These are phyloP conservation scores for Globisporangium takayamanum DNA, from an alignment of 352 stramenopile species.

Conservation along the genomic window DNA sequence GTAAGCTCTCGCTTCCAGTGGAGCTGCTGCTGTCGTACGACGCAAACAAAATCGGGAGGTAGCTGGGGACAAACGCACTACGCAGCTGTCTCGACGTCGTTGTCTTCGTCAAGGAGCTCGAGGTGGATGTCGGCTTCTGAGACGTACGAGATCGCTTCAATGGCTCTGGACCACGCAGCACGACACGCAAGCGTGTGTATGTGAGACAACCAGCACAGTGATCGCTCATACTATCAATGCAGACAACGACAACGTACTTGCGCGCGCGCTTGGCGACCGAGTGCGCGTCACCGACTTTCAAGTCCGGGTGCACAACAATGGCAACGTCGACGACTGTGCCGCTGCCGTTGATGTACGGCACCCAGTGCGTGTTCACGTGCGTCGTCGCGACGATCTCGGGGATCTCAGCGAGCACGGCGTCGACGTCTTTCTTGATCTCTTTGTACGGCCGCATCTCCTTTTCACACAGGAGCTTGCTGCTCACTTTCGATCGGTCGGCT, in stretches of 20 bases:
- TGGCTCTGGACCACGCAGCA: constrained; percentile 32
- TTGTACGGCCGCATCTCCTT: constrained; percentile 67
- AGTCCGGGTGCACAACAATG: constrained; percentile 67
- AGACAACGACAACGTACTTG: constrained; percentile 29
- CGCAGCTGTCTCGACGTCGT: constrained; percentile 13
- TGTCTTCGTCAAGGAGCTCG: constrained; percentile 64
- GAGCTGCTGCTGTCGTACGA: background rate
- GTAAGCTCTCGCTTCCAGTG: background rate
- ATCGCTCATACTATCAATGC: background rate
- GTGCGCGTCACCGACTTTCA: constrained; percentile 70
- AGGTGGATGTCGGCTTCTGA: constrained; percentile 77
- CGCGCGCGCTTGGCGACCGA: constrained; percentile 63
- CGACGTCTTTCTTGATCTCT: constrained; percentile 70
- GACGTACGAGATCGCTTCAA: constrained; percentile 75
- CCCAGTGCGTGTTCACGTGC: constrained; percentile 81
- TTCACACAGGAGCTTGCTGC: constrained; percentile 28
- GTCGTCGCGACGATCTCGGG: constrained; percentile 65
- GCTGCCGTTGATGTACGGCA: constrained; percentile 48
- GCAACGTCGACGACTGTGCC: constrained; percentile 72
- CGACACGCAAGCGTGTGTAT: background rate
- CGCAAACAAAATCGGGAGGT: background rate
- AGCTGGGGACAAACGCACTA: background rate
- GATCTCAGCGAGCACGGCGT: constrained; percentile 49
- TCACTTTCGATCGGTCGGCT: constrained; percentile 16
- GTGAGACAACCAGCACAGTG: background rate